Evolutionary conservation across 495 filamentous ascomycete genomes (phyloP).

Genomic region (Ascobolus immersus): DNA sequence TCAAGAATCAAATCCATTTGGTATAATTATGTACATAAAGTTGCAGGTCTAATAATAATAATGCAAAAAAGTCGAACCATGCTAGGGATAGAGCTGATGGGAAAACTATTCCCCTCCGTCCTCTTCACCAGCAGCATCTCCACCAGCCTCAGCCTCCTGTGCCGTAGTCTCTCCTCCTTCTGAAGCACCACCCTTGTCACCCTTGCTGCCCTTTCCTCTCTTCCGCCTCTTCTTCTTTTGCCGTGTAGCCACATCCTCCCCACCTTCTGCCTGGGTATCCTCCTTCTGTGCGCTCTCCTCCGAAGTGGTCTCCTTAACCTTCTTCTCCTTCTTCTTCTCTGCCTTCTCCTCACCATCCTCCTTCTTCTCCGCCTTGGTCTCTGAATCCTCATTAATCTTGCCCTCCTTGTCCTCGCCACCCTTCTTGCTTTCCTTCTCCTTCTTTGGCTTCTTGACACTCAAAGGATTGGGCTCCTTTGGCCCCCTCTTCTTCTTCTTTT

Average conservation of each 20-base stretch:
- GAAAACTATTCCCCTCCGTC: too few relatives aligned
- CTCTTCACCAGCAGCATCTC: not conserved
- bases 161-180: not conserved
- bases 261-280: too few relatives aligned
- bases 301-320: conserved; percentile 16
- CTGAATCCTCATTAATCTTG: conserved; percentile 9
- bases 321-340: conserved; percentile 33
- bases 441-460: conserved; percentile 64
- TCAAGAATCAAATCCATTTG: too few relatives aligned
- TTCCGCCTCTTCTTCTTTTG: not conserved
- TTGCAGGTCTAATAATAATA: too few relatives aligned
- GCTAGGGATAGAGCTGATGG: too few relatives aligned
- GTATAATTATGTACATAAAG: too few relatives aligned
- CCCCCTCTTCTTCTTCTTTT: conserved; percentile 29
- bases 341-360: conserved; percentile 14
- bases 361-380: conserved; percentile 13
- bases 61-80: too few relatives aligned
- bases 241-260: too few relatives aligned
- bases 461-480: conserved; percentile 73
- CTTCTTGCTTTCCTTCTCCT: too few relatives aligned
- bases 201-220: not conserved
- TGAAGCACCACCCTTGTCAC: not conserved
- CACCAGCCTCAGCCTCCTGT: not conserved
- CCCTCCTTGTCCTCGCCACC: conserved; percentile 25
- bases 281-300: too few relatives aligned